Base-by-base conservation (phyloP, 371 early-diverging fungal genomes). In the Chytridium lagenaria region DNA sequence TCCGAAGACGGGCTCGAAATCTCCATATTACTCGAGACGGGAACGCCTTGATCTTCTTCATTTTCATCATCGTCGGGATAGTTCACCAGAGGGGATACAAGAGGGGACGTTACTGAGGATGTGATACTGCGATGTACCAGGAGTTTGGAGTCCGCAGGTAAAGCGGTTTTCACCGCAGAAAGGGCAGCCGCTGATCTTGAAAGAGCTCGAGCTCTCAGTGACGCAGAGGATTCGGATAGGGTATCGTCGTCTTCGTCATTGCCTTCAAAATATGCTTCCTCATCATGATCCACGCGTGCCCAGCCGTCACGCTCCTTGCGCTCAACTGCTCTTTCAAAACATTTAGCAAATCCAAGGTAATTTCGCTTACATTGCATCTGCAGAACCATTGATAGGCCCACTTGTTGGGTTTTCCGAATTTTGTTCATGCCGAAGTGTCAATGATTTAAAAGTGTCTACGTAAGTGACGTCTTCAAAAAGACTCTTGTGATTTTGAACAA, bases 211-310 rank as follows among this genome's bases (percentile, higher is more conserved):
- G 55, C 61, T 23, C 36, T 30, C 23, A 3, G n/a, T 33, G 36
- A 5, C 19, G 16, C 12, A 28, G 36, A 34, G 34, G 61, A 30
- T 26, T 91, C 66, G 2, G 44, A 31, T 50, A 34, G 3, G 23
- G 23, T 5, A 26, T 10, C 37, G 16, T 79, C 80, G 31, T 82
- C 78, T 0, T 84, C 84, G 23, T 82, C 93, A 40, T 92, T 92
- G 0, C 87, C 83, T 2, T 85, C 82, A 75, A 95, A 93, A 73
- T 95, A 96, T 1, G 92, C 92, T 64, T 95, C 95, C 70, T 96
- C 95, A 30, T 87, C 89, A 26, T 90, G 86, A 73, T 94, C 93
- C 16, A 90, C 79, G 16, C 85, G 84, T 2, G 79, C 71, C 90
- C 91, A 88, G n/a, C 87, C 91, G 55, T 87, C 89, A 22, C 78